A percentile compares a stretch with the other conserved stretches of the same genome.
These are phyloP conservation scores for Fusarium mexicanum DNA, from an alignment of 2,329 filamentous ascomycete species.

Conservation along the genomic window DNA sequence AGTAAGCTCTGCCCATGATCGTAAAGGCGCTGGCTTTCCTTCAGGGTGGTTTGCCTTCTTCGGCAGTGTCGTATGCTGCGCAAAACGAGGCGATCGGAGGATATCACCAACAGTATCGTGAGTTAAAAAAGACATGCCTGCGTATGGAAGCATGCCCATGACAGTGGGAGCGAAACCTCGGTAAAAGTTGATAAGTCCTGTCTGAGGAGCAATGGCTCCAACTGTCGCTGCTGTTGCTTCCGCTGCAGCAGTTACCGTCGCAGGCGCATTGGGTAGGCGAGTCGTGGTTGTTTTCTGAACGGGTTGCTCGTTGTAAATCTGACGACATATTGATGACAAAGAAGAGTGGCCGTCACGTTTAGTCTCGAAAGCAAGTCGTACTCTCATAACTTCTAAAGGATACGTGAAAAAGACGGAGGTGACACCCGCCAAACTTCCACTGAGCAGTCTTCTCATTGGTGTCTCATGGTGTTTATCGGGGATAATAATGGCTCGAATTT, in stretches of 20 bases:
- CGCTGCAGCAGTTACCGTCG: constrained; percentile 49
- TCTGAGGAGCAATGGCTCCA: constrained; percentile 63
- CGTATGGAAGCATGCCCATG: constrained; percentile 95
- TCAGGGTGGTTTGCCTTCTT: constrained; percentile 62
- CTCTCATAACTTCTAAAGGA: constrained; percentile 90
- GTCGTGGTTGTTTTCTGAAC: constrained; percentile 47
- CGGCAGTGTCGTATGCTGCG: constrained; percentile 79
- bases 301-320: constrained; percentile 85
- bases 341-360: constrained; percentile 76
- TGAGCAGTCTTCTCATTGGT: constrained; percentile 75
- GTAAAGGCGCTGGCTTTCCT: constrained; percentile 76
- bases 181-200: constrained; percentile 90
- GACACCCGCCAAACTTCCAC: constrained; percentile 81
- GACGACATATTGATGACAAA: constrained; percentile 78
- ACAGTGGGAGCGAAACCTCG: constrained; percentile 91
- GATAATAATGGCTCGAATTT: constrained; percentile 85
- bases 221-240: constrained; percentile 55
- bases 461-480: constrained; percentile 79
- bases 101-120: constrained; percentile 91
- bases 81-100: constrained; percentile 74
- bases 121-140: constrained; percentile 92
- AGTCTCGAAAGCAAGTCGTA: constrained; percentile 94
- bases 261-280: constrained; percentile 43
- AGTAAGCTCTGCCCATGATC: constrained; percentile 85
- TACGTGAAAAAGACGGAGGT: constrained; percentile 97